Conservation (phyloP, 1,284 basidiomycete species). For the Cerrena zonata region DNA sequence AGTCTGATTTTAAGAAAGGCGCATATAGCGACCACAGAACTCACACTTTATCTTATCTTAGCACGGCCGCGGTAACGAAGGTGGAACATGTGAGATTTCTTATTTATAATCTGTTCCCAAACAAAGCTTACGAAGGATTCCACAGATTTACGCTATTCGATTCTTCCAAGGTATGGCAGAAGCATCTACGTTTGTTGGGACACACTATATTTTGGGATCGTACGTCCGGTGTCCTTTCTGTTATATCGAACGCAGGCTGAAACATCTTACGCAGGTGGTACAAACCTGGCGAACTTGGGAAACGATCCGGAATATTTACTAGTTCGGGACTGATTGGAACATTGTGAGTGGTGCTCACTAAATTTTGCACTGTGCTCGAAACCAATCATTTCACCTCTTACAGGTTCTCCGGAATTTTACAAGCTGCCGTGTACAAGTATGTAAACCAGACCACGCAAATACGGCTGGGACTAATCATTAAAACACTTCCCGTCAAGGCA, state of each 20-base stretch:
- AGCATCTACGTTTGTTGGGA: slow-evolving; percentile 70
- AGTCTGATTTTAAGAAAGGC: slow-evolving; percentile 6
- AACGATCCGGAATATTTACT: slow-evolving; percentile 68
- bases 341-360: slow-evolving; percentile 36
- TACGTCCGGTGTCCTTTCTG: slow-evolving; percentile 17
- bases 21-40: not conserved
- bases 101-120: not conserved
- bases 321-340: slow-evolving; percentile 62
- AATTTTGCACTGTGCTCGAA: too few relatives aligned
- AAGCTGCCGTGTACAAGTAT: slow-evolving; percentile 59
- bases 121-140: slow-evolving; percentile 6
- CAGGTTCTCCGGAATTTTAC: slow-evolving; percentile 68
- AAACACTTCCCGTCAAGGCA: slow-evolving; percentile 32
- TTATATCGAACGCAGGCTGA: not conserved
- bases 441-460: slow-evolving; percentile 5
- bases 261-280: slow-evolving; percentile 52
- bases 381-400: not conserved
- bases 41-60: slow-evolving; percentile 20
- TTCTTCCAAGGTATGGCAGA: slow-evolving; percentile 73
- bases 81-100: slow-evolving; percentile 43
- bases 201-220: slow-evolving; percentile 69
- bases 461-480: slow-evolving; percentile 1
- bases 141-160: slow-evolving; percentile 62
- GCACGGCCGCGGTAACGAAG: slow-evolving; percentile 51
- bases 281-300: slow-evolving; percentile 61